These are phyloP conservation scores for Salisapilia sapeloensis DNA, from an alignment of 352 stramenopile species.

Conservation along the genomic window DNA sequence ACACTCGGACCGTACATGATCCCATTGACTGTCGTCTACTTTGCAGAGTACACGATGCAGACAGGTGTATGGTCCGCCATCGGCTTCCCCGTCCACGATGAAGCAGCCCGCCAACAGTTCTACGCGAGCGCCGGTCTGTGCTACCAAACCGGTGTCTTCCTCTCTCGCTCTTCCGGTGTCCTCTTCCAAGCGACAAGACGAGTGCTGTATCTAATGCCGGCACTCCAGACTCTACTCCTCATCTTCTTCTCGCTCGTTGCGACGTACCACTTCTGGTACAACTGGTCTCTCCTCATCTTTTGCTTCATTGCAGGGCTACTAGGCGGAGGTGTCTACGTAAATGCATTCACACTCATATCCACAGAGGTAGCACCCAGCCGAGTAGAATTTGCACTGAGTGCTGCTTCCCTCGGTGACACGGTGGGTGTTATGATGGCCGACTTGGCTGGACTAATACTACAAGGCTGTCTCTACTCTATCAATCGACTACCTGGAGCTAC, in stretches of 20 bases:
- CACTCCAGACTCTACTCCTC: conserved; percentile 73
- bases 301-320: conserved; percentile 82
- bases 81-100: conserved; percentile 78
- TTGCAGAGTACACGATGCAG: conserved; percentile 89
- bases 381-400: conserved; percentile 77
- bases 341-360: conserved; percentile 83
- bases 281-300: conserved; percentile 58
- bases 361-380: conserved; percentile 45
- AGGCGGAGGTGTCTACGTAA: conserved; percentile 83
- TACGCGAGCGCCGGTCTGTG: conserved; percentile 82
- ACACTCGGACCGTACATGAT: conserved; percentile 84
- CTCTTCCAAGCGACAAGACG: conserved; percentile 54
- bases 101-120: conserved; percentile 60
- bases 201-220: conserved; percentile 81
- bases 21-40: conserved; percentile 84
- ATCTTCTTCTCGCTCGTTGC: conserved; percentile 77
- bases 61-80: conserved; percentile 88
- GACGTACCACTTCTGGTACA: conserved; percentile 71
- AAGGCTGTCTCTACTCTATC: conserved; percentile 85
- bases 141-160: conserved; percentile 88
- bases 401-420: conserved; percentile 80
- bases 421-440: conserved; percentile 84
- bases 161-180: conserved; percentile 79
- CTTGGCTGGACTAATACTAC: conserved; percentile 74
- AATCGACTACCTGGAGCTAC: conserved; percentile 49